Percentiles rank a stretch among this genome's conserved stretches.
Conservation (phyloP, 78 protist species). For the Dictyostelium purpureum region DNA sequence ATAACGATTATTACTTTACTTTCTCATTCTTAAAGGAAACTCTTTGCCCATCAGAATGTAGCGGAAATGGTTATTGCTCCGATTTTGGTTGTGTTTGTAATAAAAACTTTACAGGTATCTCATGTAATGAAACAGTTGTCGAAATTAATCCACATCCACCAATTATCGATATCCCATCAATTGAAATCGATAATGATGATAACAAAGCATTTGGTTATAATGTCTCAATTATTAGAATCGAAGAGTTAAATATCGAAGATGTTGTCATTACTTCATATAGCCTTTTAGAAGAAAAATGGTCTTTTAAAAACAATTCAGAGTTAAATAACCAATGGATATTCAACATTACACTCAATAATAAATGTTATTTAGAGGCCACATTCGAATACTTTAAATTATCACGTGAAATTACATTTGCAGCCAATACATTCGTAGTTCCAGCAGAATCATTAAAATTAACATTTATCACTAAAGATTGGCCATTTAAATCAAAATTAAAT, state of each 20-base stretch:
- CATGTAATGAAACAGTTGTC: slow-evolving; percentile 3
- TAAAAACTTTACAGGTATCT: background rate
- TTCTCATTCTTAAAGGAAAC: background rate
- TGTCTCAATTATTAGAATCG: background rate
- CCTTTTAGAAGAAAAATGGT: background rate
- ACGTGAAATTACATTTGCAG: background rate
- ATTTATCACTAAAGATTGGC: background rate
- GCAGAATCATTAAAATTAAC: slow-evolving; percentile 5
- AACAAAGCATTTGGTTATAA: background rate
- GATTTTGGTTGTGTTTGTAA: background rate
- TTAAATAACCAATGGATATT: background rate
- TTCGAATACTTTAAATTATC: slow-evolving; percentile 17
- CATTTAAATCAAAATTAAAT: background rate
- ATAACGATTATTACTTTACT: background rate
- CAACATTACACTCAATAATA: background rate
- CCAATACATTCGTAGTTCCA: background rate
- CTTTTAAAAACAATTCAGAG: too few relatives aligned
- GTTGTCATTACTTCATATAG: background rate
- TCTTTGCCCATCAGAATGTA: background rate
- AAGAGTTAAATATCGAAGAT: background rate
- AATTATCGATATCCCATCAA: background rate
- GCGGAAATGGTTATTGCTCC: background rate
- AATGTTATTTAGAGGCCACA: background rate
- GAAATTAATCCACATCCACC: background rate
- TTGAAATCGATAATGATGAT: background rate